Evolutionary conservation across 1,284 basidiomycete genomes (phyloP).

Genomic region (Lentinus polychrous): DNA sequence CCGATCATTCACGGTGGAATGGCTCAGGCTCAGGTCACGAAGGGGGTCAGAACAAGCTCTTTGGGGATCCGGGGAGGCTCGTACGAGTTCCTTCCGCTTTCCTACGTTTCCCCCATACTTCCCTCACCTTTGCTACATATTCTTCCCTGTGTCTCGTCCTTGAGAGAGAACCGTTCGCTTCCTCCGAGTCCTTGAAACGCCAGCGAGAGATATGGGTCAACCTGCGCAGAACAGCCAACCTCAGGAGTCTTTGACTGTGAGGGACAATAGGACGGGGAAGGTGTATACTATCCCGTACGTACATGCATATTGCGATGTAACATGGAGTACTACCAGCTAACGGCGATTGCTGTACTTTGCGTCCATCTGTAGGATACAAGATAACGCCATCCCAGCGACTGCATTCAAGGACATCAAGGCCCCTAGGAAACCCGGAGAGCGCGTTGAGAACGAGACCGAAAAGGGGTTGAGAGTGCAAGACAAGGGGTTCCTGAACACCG

Average conservation of each 20-base stretch:
- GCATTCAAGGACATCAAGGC: conserved; percentile 75
- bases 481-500: conserved; percentile 82
- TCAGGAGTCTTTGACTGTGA: conserved; percentile 53
- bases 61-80: background rate
- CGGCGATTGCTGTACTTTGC: background rate
- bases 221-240: conserved; percentile 25
- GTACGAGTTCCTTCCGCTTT: background rate
- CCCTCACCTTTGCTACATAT: no score
- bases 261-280: conserved; percentile 82
- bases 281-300: conserved; percentile 69
- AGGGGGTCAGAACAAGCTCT: background rate
- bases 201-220: conserved; percentile 41
- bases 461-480: conserved; percentile 74
- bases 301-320: conserved; percentile 6
- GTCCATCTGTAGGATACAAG: conserved; percentile 47
- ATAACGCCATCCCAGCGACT: conserved; percentile 74
- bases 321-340: background rate
- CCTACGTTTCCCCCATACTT: background rate
- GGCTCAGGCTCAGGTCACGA: no score
- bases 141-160: background rate
- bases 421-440: conserved; percentile 45
- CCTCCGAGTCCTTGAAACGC: background rate
- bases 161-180: no score
- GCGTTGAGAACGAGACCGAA: conserved; percentile 78
- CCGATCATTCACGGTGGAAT: background rate